A percentile compares a stretch with the other conserved stretches of the same genome.
phyloP scores from a whole-genome alignment of 2,329 filamentous ascomycete species.

The Aspergillus sp. region DNA sequence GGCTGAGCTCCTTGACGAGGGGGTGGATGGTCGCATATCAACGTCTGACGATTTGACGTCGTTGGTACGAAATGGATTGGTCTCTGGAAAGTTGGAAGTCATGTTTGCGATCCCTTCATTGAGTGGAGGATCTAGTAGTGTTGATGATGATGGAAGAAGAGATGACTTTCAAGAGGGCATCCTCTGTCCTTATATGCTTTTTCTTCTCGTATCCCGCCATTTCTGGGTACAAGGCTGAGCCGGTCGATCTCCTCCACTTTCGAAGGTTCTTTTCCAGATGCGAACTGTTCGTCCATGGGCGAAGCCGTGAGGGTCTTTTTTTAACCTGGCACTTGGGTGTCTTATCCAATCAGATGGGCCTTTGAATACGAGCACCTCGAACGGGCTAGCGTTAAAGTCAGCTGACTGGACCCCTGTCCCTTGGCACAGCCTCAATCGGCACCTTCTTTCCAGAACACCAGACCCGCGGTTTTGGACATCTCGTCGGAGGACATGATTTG shows the following conservation, averaged over 20 bases:
- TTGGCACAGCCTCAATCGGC: neutral
- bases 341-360: constrained; percentile 1
- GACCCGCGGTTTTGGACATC: neutral
- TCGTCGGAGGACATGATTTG: neutral
- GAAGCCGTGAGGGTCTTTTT: neutral
- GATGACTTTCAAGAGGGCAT: too few species aligned
- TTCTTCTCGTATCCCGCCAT: neutral
- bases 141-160: neutral
- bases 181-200: constrained; percentile 5
- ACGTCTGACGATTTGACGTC: neutral
- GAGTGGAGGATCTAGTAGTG: neutral
- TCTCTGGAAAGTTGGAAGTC: neutral
- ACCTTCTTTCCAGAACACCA: neutral
- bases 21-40: neutral
- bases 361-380: constrained; percentile 13
- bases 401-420: neutral
- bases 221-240: neutral
- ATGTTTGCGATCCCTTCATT: neutral
- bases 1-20: neutral
- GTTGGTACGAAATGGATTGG: neutral
- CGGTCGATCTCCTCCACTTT: neutral
- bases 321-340: neutral
- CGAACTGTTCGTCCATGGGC: neutral
- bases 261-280: neutral
- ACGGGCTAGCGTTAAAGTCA: neutral